These are phyloP conservation scores for Penicillium riverlandense DNA, from an alignment of 495 filamentous ascomycete species.

Conservation along the genomic window DNA sequence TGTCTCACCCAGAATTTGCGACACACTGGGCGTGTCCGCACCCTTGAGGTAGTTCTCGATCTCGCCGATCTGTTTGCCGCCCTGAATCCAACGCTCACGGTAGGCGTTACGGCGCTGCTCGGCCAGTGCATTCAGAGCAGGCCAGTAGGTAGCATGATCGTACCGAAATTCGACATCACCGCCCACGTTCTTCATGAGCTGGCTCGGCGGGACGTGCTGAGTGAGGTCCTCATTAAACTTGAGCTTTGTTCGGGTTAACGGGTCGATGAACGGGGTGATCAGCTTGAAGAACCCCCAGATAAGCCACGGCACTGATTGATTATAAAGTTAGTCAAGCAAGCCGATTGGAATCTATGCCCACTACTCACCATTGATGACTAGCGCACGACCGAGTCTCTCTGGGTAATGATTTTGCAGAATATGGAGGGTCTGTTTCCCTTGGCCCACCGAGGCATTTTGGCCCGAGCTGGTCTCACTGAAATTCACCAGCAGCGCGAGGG, in stretches of 20 bases:
- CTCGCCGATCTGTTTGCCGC: slow-evolving; percentile 74
- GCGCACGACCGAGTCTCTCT: slow-evolving; percentile 79
- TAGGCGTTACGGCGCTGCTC: slow-evolving; percentile 50
- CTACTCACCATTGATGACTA: slow-evolving; percentile 74
- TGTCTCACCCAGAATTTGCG: slow-evolving; percentile 9
- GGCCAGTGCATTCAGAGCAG: slow-evolving; percentile 64
- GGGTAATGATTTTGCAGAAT: slow-evolving; percentile 95
- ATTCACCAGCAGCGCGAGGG: slow-evolving; percentile 76
- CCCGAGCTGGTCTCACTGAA: slow-evolving; percentile 74
- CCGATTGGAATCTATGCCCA: too few relatives aligned
- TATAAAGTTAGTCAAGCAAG: slow-evolving; percentile 1
- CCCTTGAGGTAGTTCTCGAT: slow-evolving; percentile 75
- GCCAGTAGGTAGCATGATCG: slow-evolving; percentile 84
- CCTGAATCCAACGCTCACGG: slow-evolving; percentile 64
- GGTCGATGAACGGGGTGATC: slow-evolving; percentile 94
- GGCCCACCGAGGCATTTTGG: slow-evolving; percentile 65
- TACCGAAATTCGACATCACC: slow-evolving; percentile 71
- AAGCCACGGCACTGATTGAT: slow-evolving; percentile 67
- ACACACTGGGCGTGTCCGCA: slow-evolving; percentile 37
- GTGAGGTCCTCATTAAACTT: slow-evolving; percentile 87
- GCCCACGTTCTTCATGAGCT: slow-evolving; percentile 60
- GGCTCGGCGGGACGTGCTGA: slow-evolving; percentile 65
- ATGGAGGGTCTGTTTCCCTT: slow-evolving; percentile 70
- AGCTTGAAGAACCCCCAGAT: slow-evolving; percentile 90
- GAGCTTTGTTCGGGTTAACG: slow-evolving; percentile 81